These are phyloP conservation scores for Microcera coccophila DNA, from an alignment of 2,329 filamentous ascomycete species.

Conservation along the genomic window DNA sequence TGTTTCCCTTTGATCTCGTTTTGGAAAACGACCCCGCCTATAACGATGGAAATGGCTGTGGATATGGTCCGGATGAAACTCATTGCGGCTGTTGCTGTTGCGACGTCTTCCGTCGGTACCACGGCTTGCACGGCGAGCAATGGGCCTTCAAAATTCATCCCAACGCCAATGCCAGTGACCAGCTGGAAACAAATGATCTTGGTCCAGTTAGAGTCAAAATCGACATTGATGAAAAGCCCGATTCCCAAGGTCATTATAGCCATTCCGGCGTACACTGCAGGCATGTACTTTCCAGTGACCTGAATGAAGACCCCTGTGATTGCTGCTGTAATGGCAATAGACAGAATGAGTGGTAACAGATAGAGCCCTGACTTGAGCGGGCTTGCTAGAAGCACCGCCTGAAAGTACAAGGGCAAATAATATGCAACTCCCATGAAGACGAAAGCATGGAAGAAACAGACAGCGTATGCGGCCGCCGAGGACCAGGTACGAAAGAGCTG, in stretches of 20 bases:
- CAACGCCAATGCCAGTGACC: conserved; percentile 57
- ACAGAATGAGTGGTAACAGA: conserved; percentile 57
- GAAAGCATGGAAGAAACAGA: conserved; percentile 46
- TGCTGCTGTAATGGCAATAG: conserved; percentile 43
- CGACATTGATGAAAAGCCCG: conserved; percentile 54
- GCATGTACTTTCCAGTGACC: conserved; percentile 56
- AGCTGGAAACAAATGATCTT: conserved; percentile 55
- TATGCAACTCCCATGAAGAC: conserved; percentile 64
- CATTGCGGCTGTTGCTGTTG: conserved; percentile 59
- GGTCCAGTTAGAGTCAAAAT: conserved; percentile 44
- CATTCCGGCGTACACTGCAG: conserved; percentile 51
- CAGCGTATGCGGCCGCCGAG: conserved; percentile 53
- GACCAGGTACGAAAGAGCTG: conserved; percentile 54
- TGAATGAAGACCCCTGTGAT: conserved; percentile 41
- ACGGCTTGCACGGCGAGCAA: conserved; percentile 62
- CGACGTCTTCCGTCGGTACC: conserved; percentile 57
- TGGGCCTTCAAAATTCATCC: conserved; percentile 60
- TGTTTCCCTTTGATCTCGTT: conserved; percentile 58
- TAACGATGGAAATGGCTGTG: conserved; percentile 60
- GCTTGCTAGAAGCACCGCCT: conserved; percentile 59
- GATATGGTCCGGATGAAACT: conserved; percentile 61
- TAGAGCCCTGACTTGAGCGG: conserved; percentile 60
- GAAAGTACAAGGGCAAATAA: conserved; percentile 71
- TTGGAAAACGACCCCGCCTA: conserved; percentile 69
- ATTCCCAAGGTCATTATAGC: conserved; percentile 56